Percentiles rank a stretch among this genome's conserved stretches.
These are phyloP conservation scores for Acacia crassicarpa DNA, from an alignment of 306 rosid genomes.

Conservation along the genomic window DNA sequence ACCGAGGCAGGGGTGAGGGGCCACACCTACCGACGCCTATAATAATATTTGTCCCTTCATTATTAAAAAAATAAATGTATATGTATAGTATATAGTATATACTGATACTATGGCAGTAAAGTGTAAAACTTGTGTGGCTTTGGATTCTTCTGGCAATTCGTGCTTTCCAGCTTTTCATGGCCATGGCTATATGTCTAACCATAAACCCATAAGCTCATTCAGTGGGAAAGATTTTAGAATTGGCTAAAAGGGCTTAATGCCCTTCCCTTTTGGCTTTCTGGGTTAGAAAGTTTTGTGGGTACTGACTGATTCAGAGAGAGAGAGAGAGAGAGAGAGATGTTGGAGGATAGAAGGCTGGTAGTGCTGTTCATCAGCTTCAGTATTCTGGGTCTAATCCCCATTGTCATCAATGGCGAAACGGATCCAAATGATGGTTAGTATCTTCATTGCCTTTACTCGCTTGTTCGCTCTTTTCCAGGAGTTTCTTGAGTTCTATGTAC, in stretches of 20 bases:
- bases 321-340: constrained; percentile 42
- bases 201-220: constrained; percentile 25
- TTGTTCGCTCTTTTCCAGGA: constrained; percentile 3
- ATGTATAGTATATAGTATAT: not conserved
- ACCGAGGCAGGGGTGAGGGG: not conserved
- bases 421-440: constrained; percentile 84
- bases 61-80: not conserved
- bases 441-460: constrained; percentile 20
- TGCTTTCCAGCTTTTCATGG: constrained; percentile 82
- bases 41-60: not conserved
- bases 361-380: constrained; percentile 55
- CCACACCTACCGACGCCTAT: not conserved
- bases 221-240: constrained; percentile 20
- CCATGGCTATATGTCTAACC: constrained; percentile 32
- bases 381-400: constrained; percentile 59
- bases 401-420: constrained; percentile 60
- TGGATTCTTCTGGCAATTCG: constrained; percentile 82
- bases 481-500: not conserved
- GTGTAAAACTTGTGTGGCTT: constrained; percentile 63
- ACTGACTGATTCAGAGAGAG: constrained; percentile 12
- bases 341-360: constrained; percentile 45
- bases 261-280: constrained; percentile 39
- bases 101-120: constrained; percentile 15
- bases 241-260: constrained; percentile 33
- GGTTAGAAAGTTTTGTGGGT: constrained; percentile 35